Evolutionary conservation across 139 green algal species (phyloP).

Genomic region (Picochlorum sp.): DNA sequence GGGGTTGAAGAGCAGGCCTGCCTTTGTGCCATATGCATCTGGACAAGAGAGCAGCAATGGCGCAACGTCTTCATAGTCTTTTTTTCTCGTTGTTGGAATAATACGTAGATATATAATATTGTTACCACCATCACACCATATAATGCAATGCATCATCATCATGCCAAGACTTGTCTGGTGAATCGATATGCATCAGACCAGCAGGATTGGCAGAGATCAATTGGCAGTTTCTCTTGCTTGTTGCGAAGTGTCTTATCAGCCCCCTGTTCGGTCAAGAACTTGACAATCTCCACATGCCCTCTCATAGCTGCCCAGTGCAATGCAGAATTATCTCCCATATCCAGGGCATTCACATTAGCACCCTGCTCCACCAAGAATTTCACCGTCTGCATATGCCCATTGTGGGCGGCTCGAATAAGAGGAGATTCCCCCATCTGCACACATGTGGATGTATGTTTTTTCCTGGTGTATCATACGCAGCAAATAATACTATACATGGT

Average conservation of each 20-base stretch:
- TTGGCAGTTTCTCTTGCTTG: conserved; percentile 59
- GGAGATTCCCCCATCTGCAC: conserved; percentile 73
- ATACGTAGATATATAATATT: no score
- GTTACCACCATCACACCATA: no score
- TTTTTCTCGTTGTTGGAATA: no score
- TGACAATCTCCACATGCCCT: conserved; percentile 89
- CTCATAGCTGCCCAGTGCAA: conserved; percentile 93
- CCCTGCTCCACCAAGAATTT: conserved; percentile 65
- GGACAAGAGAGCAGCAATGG: conserved; percentile 30
- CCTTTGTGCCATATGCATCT: conserved; percentile 69
- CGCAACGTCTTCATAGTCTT: not conserved
- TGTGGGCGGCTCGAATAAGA: conserved; percentile 78
- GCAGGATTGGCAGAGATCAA: conserved; percentile 55
- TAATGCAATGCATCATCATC: not conserved
- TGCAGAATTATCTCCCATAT: conserved; percentile 89
- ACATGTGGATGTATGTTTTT: no score
- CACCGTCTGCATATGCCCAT: conserved; percentile 74
- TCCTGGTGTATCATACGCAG: no score
- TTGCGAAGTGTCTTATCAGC: conserved; percentile 54
- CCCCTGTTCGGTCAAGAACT: conserved; percentile 53
- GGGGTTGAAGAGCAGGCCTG: conserved; percentile 63
- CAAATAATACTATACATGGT: no score
- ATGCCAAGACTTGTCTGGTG: conserved; percentile 48
- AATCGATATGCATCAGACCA: conserved; percentile 70
- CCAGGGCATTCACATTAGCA: conserved; percentile 59